phyloP scores from a whole-genome alignment of 2,329 filamentous ascomycete species.

The Pseudogymnoascus sp. region DNA sequence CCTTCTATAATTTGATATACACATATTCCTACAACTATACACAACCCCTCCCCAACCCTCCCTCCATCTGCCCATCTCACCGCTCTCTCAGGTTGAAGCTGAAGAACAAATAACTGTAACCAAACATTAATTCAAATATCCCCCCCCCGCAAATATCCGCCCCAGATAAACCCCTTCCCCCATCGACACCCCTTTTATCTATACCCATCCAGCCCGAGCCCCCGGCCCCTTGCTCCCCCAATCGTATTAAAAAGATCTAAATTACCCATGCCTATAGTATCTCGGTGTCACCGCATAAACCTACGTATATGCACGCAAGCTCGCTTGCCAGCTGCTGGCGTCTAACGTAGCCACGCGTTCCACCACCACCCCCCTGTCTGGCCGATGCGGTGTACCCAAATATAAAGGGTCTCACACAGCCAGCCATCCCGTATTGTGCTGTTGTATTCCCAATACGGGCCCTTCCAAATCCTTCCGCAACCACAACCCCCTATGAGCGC shows the following conservation, averaged over 20 bases:
- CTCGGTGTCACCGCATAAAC: background rate
- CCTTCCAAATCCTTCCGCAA: background rate
- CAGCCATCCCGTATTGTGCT: background rate
- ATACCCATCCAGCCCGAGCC: background rate
- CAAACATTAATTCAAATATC: background rate
- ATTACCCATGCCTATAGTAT: background rate
- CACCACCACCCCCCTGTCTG: background rate
- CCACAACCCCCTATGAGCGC: background rate
- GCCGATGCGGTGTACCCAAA: background rate
- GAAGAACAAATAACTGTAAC: background rate
- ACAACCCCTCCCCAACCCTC: background rate
- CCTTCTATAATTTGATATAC: background rate
- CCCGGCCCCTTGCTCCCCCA: background rate
- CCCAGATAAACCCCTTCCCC: background rate
- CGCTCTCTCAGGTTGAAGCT: background rate
- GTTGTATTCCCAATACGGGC: background rate
- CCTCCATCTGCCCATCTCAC: background rate
- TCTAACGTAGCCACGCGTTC: conserved; percentile 1
- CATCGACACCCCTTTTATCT: background rate
- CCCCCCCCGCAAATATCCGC: background rate
- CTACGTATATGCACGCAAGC: background rate
- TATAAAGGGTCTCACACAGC: background rate
- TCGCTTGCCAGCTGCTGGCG: background rate
- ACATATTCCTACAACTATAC: background rate
- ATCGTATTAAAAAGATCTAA: background rate